Conservation (phyloP, 2,329 filamentous ascomycete genomes). For the Neonectria neomacrospora region DNA sequence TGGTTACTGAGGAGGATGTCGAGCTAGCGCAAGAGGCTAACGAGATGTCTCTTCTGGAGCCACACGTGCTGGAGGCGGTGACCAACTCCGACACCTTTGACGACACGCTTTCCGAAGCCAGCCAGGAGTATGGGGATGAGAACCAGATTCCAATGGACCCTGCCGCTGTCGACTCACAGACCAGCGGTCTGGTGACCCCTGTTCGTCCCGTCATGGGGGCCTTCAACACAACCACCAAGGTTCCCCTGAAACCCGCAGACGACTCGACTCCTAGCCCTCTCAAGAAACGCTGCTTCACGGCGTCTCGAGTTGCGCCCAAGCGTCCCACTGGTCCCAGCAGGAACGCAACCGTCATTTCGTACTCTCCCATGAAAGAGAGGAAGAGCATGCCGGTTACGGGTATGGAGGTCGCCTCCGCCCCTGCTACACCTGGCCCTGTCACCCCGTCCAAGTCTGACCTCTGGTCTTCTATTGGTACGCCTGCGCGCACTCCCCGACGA, state of each 20-base stretch:
- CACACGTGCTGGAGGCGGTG: conserved; percentile 53
- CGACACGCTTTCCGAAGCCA: conserved; percentile 67
- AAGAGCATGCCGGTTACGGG: conserved; percentile 40
- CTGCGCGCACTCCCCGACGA: conserved; percentile 65
- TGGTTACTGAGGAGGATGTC: conserved; percentile 65
- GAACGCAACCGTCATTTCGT: conserved; percentile 65
- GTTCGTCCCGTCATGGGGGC: conserved; percentile 59
- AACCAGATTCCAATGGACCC: conserved; percentile 69
- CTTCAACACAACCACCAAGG: conserved; percentile 80
- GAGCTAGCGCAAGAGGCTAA: conserved; percentile 68
- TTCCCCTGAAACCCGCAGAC: conserved; percentile 77
- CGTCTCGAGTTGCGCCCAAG: conserved; percentile 58
- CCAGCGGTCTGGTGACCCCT: conserved; percentile 64
- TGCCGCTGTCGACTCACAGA: conserved; percentile 47
- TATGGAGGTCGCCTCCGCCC: conserved; percentile 41
- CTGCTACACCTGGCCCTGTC: conserved; percentile 47
- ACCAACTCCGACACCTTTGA: conserved; percentile 52
- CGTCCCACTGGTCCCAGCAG: conserved; percentile 57
- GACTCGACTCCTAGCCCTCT: conserved; percentile 61
- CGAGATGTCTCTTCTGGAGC: conserved; percentile 67
- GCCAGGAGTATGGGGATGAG: conserved; percentile 75
- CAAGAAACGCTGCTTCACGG: conserved; percentile 64
- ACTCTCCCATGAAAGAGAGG: conserved; percentile 61
- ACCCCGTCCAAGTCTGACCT: conserved; percentile 61
- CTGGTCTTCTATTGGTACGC: conserved; percentile 67